phyloP scores from a whole-genome alignment of 805 yeast genomes.

The Barnettozyma californica region DNA sequence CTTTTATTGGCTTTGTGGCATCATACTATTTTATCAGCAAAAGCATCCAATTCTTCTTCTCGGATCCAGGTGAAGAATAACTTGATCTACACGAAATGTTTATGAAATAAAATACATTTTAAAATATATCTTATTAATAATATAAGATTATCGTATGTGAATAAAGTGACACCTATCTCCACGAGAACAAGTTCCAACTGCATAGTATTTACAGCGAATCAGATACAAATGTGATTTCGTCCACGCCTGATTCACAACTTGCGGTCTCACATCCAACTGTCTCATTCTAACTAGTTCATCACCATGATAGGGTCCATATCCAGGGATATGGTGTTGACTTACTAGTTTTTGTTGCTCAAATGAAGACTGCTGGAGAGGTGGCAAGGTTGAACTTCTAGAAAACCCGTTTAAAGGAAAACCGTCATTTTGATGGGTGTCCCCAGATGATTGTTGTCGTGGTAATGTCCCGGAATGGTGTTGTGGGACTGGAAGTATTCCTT shows the following conservation, averaged over 20 bases:
- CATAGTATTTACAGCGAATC: constrained; percentile 1
- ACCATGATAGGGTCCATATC: neutral
- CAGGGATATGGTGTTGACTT: neutral
- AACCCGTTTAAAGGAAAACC: neutral
- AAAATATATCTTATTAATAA: too few relatives aligned
- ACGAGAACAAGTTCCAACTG: neutral
- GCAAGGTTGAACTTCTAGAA: neutral
- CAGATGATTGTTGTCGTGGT: neutral
- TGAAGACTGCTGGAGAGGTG: neutral
- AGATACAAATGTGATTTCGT: neutral
- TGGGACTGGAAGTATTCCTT: too few relatives aligned
- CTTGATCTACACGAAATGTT: neutral
- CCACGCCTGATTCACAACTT: neutral
- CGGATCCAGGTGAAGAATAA: constrained; percentile 11
- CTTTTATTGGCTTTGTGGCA: constrained; percentile 4
- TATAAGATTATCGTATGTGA: constrained; percentile 1
- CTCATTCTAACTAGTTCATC: constrained; percentile 1
- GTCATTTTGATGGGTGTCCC: neutral
- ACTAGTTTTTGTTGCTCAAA: neutral
- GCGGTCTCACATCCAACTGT: constrained; percentile 6
- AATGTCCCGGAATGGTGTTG: neutral
- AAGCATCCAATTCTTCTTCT: constrained; percentile 4
- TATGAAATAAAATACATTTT: neutral
- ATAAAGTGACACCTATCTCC: constrained; percentile 10
- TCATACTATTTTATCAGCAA: constrained; percentile 2